A percentile compares a stretch with the other conserved stretches of the same genome.
Conservation (phyloP, 2,329 filamentous ascomycete genomes). For the Lachnellula hyalina region DNA sequence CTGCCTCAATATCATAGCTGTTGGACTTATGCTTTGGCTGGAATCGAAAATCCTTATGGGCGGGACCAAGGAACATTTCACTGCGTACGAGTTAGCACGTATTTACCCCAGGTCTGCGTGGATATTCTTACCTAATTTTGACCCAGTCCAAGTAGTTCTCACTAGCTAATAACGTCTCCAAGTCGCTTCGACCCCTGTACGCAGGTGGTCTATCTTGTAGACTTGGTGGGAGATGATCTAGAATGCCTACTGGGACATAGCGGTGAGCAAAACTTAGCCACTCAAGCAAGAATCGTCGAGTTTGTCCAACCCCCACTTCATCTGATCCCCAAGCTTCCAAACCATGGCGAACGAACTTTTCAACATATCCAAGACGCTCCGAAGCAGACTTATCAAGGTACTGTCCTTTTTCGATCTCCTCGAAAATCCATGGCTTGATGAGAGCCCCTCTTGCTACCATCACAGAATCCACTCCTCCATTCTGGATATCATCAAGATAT, state of each 20-base stretch:
- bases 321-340: constrained; percentile 94
- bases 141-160: constrained; percentile 97
- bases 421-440: constrained; percentile 97
- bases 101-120: background rate
- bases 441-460: constrained; percentile 96
- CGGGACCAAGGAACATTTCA: constrained; percentile 95
- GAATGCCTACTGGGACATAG: constrained; percentile 82
- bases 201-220: constrained; percentile 86
- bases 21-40: constrained; percentile 98
- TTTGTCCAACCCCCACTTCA: constrained; percentile 87
- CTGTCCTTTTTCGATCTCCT: constrained; percentile 87
- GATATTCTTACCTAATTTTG: constrained; percentile 76
- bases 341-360: constrained; percentile 85
- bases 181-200: constrained; percentile 77
- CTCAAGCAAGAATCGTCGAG: constrained; percentile 86
- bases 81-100: constrained; percentile 40
- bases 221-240: constrained; percentile 82
- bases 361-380: constrained; percentile 79
- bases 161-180: constrained; percentile 90
- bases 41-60: constrained; percentile 86
- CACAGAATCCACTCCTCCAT: constrained; percentile 81
- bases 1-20: constrained; percentile 75
- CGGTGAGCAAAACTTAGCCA: constrained; percentile 92
- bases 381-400: constrained; percentile 92
- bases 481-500: constrained; percentile 72